Evolutionary conservation across 2,329 filamentous ascomycete species (phyloP).

Genomic region (Chrysoporthe puriensis): DNA sequence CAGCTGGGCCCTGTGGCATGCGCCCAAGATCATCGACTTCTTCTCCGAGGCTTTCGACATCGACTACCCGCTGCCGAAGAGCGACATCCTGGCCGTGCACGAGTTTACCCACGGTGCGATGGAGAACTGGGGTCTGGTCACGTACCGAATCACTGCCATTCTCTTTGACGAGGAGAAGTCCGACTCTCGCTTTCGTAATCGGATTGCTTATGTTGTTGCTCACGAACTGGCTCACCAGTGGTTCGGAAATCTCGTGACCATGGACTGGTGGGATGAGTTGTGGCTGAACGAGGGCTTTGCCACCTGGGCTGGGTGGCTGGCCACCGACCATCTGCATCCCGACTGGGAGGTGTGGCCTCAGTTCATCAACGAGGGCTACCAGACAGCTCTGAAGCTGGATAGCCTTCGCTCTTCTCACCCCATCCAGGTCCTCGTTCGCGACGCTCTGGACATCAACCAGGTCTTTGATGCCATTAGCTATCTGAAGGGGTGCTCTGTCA

Average conservation of each 20-base stretch:
- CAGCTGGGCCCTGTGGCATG: slow-evolving; percentile 85
- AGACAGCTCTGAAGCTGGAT: slow-evolving; percentile 88
- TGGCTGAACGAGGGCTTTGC: slow-evolving; percentile 99
- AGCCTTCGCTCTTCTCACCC: slow-evolving; percentile 90
- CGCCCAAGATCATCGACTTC: slow-evolving; percentile 91
- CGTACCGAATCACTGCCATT: slow-evolving; percentile 92
- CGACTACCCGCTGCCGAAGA: slow-evolving; percentile 91
- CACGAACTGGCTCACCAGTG: slow-evolving; percentile 98
- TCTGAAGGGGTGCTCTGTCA: slow-evolving; percentile 92
- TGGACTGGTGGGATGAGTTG: slow-evolving; percentile 98
- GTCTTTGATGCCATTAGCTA: slow-evolving; percentile 98
- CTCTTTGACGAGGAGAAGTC: slow-evolving; percentile 95
- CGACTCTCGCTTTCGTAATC: slow-evolving; percentile 87
- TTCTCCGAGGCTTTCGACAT: slow-evolving; percentile 95
- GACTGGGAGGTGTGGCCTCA: slow-evolving; percentile 98
- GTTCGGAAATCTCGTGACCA: slow-evolving; percentile 97
- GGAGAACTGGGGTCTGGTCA: slow-evolving; percentile 97
- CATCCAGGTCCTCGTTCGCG: slow-evolving; percentile 92
- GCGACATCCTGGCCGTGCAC: slow-evolving; percentile 87
- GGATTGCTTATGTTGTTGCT: slow-evolving; percentile 96
- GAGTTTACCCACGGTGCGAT: slow-evolving; percentile 89
- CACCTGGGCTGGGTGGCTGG: slow-evolving; percentile 97
- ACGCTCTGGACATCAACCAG: slow-evolving; percentile 95
- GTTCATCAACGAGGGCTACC: slow-evolving; percentile 93
- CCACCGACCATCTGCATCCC: slow-evolving; percentile 87